These are phyloP conservation scores for Hypsizygus ulmarius DNA, from an alignment of 1,284 basidiomycete species.

Conservation along the genomic window DNA sequence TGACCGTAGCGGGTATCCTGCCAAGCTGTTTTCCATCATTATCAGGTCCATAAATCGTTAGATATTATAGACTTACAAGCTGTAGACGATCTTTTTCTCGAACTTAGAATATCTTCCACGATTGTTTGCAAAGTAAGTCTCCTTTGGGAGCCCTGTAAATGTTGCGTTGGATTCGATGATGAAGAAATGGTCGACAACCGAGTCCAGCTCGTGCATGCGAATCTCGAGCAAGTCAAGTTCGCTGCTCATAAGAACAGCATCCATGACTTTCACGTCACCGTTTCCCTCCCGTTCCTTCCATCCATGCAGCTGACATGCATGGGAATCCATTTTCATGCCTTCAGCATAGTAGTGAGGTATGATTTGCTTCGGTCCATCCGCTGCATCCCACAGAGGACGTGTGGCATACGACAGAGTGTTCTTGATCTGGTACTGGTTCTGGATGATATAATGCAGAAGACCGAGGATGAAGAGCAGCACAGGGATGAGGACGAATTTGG, in stretches of 20 bases:
- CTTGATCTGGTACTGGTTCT: slow-evolving; percentile 43
- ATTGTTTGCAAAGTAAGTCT: slow-evolving; percentile 49
- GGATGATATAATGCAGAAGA: slow-evolving; percentile 33
- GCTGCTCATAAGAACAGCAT: slow-evolving; percentile 61
- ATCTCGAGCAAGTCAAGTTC: slow-evolving; percentile 72
- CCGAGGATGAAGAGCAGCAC: slow-evolving; percentile 23
- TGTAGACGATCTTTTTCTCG: slow-evolving; percentile 53
- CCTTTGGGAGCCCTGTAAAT: slow-evolving; percentile 60
- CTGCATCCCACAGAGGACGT: slow-evolving; percentile 62
- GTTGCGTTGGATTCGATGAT: slow-evolving; percentile 66
- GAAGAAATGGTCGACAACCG: slow-evolving; percentile 62
- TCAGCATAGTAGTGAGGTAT: slow-evolving; percentile 58
- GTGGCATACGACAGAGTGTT: slow-evolving; percentile 60
- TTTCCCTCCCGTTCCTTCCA: slow-evolving; percentile 40
- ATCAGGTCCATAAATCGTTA: slow-evolving; percentile 13
- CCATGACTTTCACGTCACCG: slow-evolving; percentile 38
- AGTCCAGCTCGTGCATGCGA: slow-evolving; percentile 61
- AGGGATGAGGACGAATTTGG: slow-evolving; percentile 29
- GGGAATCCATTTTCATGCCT: slow-evolving; percentile 42
- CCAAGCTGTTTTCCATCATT: slow-evolving; percentile 27
- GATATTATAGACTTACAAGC: slow-evolving; percentile 31
- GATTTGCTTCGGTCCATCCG: slow-evolving; percentile 45
- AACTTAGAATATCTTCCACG: slow-evolving; percentile 50
- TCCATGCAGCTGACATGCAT: slow-evolving; percentile 53
- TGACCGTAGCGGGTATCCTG: slow-evolving; percentile 35